Evolutionary conservation across 805 yeast species (phyloP).

Genomic region (Metschnikowia cubensis): DNA sequence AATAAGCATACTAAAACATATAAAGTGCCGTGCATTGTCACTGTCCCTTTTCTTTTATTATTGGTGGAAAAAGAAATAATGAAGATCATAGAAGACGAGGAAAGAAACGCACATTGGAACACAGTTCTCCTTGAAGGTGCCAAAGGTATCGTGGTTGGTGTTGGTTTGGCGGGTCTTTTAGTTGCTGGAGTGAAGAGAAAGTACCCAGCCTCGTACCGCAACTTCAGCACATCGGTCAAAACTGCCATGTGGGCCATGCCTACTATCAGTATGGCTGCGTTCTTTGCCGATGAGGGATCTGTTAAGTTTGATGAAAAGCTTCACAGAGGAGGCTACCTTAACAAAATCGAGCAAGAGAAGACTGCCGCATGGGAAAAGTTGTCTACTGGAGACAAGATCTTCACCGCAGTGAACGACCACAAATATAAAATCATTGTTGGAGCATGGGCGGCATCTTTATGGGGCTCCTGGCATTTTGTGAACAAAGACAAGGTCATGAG

Average conservation of each 20-base stretch:
- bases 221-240: constrained; percentile 33
- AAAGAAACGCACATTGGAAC: constrained; percentile 59
- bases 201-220: constrained; percentile 47
- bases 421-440: constrained; percentile 66
- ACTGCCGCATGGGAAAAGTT: constrained; percentile 49
- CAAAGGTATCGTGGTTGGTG: constrained; percentile 58
- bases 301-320: constrained; percentile 56
- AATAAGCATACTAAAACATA: background rate
- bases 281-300: constrained; percentile 70
- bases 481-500: constrained; percentile 74
- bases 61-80: constrained; percentile 28
- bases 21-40: background rate
- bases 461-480: constrained; percentile 72
- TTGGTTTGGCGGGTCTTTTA: constrained; percentile 50
- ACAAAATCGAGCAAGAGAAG: constrained; percentile 42
- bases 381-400: constrained; percentile 45
- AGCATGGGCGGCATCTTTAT: constrained; percentile 77
- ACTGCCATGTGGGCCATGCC: constrained; percentile 70
- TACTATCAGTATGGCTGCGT: constrained; percentile 56
- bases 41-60: too few species aligned
- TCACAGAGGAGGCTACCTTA: constrained; percentile 49
- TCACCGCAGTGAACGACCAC: constrained; percentile 48
- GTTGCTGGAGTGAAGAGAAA: constrained; percentile 37
- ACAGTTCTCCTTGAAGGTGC: constrained; percentile 58
- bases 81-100: constrained; percentile 67